These are phyloP conservation scores for Amaranthus tricolor DNA, from an alignment of 179 eudicot species.

Conservation along the genomic window DNA sequence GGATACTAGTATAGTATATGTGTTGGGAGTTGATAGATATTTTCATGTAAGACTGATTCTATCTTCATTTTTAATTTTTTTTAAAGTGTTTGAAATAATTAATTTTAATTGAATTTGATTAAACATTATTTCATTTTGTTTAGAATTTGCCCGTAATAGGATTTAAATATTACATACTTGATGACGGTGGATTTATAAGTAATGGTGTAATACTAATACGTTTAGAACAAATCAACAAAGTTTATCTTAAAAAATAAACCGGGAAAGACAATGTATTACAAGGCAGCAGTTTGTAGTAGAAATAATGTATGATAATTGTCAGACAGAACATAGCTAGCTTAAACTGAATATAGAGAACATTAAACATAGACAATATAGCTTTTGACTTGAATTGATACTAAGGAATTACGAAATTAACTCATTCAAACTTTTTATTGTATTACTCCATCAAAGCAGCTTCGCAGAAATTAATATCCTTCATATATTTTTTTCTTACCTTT, in stretches of 20 bases:
- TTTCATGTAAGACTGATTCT: too few relatives aligned
- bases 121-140: not conserved
- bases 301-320: not conserved
- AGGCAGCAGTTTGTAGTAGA: not conserved
- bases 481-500: not conserved
- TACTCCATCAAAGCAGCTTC: not conserved
- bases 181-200: not conserved
- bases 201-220: not conserved
- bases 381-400: conserved; percentile 4
- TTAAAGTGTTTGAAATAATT: too few relatives aligned
- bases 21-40: too few relatives aligned
- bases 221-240: not conserved
- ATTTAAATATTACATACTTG: not conserved
- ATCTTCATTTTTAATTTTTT: too few relatives aligned
- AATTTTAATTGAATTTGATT: too few relatives aligned
- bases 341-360: not conserved
- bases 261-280: too few relatives aligned
- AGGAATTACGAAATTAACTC: not conserved
- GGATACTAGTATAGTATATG: too few relatives aligned
- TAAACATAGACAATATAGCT: not conserved
- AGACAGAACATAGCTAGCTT: conserved; percentile 4
- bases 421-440: conserved; percentile 3
- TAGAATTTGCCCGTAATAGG: too few relatives aligned
- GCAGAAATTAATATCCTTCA: not conserved
- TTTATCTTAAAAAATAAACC: not conserved